A percentile compares a stretch with the other conserved stretches of the same genome.
Conservation (phyloP, 768 basidiomycete species). For the Psilocybe tampanensis region DNA sequence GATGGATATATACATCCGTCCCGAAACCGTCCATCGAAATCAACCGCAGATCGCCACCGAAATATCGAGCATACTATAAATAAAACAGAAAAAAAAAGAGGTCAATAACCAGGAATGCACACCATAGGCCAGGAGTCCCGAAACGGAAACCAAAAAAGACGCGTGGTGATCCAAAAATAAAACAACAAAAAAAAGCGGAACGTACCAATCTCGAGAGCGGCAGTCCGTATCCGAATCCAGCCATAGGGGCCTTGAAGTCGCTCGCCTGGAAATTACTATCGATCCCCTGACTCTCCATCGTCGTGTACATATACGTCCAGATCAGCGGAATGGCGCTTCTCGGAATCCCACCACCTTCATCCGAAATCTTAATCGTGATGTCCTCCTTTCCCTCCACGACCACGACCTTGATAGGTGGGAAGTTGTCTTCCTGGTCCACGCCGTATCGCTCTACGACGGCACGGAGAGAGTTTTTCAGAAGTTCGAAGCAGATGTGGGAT, state of each 20-base stretch:
- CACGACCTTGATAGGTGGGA: constrained; percentile 91
- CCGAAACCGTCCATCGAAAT: constrained; percentile 99
- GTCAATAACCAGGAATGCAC: neutral
- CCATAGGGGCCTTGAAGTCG: constrained; percentile 98
- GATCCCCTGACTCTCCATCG: constrained; percentile 73
- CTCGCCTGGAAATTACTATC: constrained; percentile 80
- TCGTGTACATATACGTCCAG: constrained; percentile 99
- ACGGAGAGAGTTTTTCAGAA: constrained; percentile 96
- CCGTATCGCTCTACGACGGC: constrained; percentile 95
- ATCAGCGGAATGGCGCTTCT: constrained; percentile 88
- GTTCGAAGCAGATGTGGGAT: constrained; percentile 95
- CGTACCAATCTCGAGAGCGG: constrained; percentile 88
- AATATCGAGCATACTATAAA: constrained; percentile 89
- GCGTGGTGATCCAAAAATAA: neutral
- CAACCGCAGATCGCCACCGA: constrained; percentile 88
- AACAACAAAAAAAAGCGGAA: constrained; percentile 15
- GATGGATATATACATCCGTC: constrained; percentile 91
- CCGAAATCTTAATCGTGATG: constrained; percentile 98
- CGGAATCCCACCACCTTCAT: constrained; percentile 96
- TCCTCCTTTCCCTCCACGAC: constrained; percentile 98
- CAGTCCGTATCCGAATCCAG: constrained; percentile 93
- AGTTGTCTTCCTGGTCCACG: constrained; percentile 72
- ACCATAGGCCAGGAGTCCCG: neutral
- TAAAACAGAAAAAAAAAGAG: neutral
- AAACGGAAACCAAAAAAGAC: too few species aligned